A percentile compares a stretch with the other conserved stretches of the same genome.
These are phyloP conservation scores for Xylaria digitata DNA, from an alignment of 2,329 filamentous ascomycete genomes.

Conservation along the genomic window DNA sequence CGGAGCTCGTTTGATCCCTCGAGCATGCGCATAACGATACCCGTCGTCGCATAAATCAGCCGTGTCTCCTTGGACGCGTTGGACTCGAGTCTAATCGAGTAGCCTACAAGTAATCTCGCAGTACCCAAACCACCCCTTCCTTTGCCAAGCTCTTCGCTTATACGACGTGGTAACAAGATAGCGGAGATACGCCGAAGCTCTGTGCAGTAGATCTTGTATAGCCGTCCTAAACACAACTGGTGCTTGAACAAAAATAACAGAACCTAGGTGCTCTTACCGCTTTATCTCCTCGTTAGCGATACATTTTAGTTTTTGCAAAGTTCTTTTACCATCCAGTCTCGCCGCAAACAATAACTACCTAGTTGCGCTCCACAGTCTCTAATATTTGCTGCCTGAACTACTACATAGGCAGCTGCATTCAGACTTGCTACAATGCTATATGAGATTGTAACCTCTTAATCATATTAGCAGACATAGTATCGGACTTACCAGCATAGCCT, in stretches of 20 bases:
- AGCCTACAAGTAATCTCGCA: constrained; percentile 85
- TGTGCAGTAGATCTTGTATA: constrained; percentile 94
- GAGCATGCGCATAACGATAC: constrained; percentile 98
- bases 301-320: not conserved
- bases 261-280: constrained; percentile 97
- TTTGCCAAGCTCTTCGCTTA: constrained; percentile 97
- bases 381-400: constrained; percentile 83
- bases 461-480: not conserved
- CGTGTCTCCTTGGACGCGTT: constrained; percentile 85
- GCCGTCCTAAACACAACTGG: constrained; percentile 80
- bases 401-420: constrained; percentile 91
- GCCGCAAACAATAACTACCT: constrained; percentile 92
- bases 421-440: constrained; percentile 58
- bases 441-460: constrained; percentile 24
- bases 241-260: constrained; percentile 93
- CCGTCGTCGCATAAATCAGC: constrained; percentile 87
- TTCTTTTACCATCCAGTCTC: constrained; percentile 83
- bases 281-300: constrained; percentile 39
- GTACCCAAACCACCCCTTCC: constrained; percentile 84
- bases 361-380: constrained; percentile 78
- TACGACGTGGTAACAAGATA: constrained; percentile 90
- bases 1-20: constrained; percentile 87
- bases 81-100: constrained; percentile 91
- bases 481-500: constrained; percentile 77
- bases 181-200: constrained; percentile 96